These are phyloP conservation scores for Tuber brumale DNA, from an alignment of 495 filamentous ascomycete species.

Conservation along the genomic window DNA sequence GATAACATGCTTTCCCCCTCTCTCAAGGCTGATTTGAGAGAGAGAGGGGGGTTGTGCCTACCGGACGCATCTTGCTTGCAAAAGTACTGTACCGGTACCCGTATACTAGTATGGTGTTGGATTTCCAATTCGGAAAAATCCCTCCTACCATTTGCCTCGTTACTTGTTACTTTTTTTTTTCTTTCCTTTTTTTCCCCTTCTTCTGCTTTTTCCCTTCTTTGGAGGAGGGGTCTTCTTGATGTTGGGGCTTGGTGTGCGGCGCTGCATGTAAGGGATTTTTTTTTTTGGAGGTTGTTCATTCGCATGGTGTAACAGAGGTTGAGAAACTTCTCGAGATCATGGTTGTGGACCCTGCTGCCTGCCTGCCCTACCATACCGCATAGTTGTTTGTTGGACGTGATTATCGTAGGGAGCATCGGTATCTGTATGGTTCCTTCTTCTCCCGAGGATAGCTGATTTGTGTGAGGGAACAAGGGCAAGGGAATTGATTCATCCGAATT, in stretches of 20 bases:
- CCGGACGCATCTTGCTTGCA: not conserved
- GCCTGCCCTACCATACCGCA: not conserved
- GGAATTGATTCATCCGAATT: not conserved
- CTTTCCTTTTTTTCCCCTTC: not conserved
- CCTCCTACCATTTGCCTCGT: not conserved
- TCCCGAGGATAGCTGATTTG: conserved; percentile 3
- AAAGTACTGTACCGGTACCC: not conserved
- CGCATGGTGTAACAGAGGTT: conserved; percentile 23
- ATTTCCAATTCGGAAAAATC: not conserved
- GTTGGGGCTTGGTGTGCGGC: conserved; percentile 6
- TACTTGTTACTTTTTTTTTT: not conserved
- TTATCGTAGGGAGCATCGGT: not conserved
- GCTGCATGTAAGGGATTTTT: conserved; percentile 12
- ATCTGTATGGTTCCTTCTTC: not conserved
- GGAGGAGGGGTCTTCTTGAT: conserved; percentile 3
- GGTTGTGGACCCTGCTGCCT: not conserved
- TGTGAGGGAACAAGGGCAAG: not conserved
- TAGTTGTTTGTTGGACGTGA: not conserved
- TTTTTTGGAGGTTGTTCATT: conserved; percentile 9
- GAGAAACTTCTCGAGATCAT: conserved; percentile 14
- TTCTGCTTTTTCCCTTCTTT: not conserved
- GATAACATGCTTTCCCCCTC: not conserved
- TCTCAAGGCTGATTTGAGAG: not conserved
- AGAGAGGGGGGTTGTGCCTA: not conserved
- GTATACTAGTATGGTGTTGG: not conserved